Evolutionary conservation across 2,329 filamentous ascomycete species (phyloP), one percentile per base, ranked within the genome.

Genomic region (Byssothecium circinans): DNA sequence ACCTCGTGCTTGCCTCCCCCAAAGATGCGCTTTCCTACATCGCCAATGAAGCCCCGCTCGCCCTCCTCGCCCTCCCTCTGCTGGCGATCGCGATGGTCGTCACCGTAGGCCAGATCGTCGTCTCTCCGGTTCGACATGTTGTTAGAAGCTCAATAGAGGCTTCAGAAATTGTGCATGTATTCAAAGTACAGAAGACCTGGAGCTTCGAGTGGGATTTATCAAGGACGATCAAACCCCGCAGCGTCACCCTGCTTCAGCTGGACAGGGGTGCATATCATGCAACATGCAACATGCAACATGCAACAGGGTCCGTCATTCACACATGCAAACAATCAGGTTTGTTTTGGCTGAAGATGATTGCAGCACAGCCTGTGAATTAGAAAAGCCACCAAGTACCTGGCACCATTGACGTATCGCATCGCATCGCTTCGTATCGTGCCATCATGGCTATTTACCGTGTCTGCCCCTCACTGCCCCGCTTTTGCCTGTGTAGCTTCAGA

Each of bases 81-180:
- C 27, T 48, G 43, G 20, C 51, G 60, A 15, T 48, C 40, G 20
- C 51, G 60, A 15, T 76, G 69, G 56, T 79, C 79, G 29, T 78
- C 74, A 52, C 80, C 80, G 61, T 83, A 83, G 45, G 80, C 80
- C 61, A 83, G 60, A 51, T 74, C 72, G 56, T 82, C 77, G 54
- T 82, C 76, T 46, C 72, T 54, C 39, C 60, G 62, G 53, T 60
- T 52, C 41, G 68, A 58, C 68, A 70, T 70, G 36, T 50, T 51
- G 45, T 22, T 35, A 49, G 47, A 52, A 49, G 52, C 49, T 23
- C 49, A 54, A 54, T 53, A n/a, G n/a, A n/a, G n/a, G n/a, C n/a
- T n/a, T n/a, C n/a, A n/a, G n/a, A n/a, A n/a, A n/a, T n/a, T n/a
- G n/a, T 27, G 7, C 23, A 42, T 38, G 33, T 4, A 33, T 12